A percentile compares a stretch with the other conserved stretches of the same genome.
Conservation (phyloP, 2,329 filamentous ascomycete species). For the Bisporella sp. region DNA sequence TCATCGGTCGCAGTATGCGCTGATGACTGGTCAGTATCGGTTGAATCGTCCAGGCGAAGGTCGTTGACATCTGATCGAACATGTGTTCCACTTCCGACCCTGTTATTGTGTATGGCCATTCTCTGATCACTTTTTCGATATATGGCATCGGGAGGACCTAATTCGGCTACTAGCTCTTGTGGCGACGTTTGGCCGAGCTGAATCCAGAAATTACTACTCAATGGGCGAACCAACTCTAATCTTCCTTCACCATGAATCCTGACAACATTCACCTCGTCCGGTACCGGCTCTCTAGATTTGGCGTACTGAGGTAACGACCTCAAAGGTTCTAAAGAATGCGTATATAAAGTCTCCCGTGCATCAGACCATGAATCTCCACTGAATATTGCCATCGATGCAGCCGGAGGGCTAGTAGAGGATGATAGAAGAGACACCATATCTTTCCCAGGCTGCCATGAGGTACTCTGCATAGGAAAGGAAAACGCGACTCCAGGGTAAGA, state of each 20-base stretch:
- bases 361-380: conserved; percentile 87
- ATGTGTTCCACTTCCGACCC: conserved; percentile 44
- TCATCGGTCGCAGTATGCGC: conserved; percentile 64
- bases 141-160: conserved; percentile 89
- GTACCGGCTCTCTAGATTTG: conserved; percentile 70
- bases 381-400: conserved; percentile 85
- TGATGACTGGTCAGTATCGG: conserved; percentile 71
- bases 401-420: conserved; percentile 67
- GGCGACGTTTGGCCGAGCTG: conserved; percentile 79
- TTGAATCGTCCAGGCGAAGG: conserved; percentile 43
- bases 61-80: conserved; percentile 36
- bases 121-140: conserved; percentile 87
- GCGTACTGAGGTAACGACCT: conserved; percentile 62
- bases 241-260: conserved; percentile 71
- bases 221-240: conserved; percentile 70
- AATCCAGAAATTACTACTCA: conserved; percentile 61
- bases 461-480: conserved; percentile 71
- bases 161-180: conserved; percentile 82
- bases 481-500: conserved; percentile 95
- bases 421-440: conserved; percentile 86
- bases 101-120: conserved; percentile 74
- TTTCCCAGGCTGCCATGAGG: conserved; percentile 65
- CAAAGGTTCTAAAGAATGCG: conserved; percentile 64
- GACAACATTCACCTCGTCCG: conserved; percentile 81
- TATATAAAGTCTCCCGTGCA: conserved; percentile 70